Evolutionary conservation across 495 filamentous ascomycete genomes (phyloP).

Genomic region (Echria macrotheca): DNA sequence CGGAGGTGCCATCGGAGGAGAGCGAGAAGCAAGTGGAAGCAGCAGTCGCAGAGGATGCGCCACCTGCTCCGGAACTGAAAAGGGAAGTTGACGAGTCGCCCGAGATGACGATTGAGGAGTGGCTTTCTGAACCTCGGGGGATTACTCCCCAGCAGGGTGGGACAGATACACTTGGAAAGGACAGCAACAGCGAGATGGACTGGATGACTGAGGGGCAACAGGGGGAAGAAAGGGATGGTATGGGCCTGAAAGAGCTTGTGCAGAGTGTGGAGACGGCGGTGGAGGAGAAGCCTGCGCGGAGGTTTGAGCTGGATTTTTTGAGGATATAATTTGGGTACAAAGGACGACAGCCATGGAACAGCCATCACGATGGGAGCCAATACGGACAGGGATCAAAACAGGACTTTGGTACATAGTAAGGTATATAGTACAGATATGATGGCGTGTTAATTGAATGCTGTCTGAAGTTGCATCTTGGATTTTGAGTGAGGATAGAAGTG

Average conservation of each 20-base stretch:
- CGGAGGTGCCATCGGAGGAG: background rate
- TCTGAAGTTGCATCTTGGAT: no score
- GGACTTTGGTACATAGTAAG: no score
- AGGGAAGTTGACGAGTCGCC: constrained; percentile 15
- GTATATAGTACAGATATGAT: no score
- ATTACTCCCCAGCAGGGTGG: background rate
- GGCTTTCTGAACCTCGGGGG: constrained; percentile 24
- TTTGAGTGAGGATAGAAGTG: no score
- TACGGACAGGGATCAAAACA: no score
- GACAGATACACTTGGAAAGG: constrained; percentile 3
- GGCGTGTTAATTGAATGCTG: no score
- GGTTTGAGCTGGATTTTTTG: constrained; percentile 25
- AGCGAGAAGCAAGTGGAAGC: background rate
- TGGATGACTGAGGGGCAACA: constrained; percentile 2
- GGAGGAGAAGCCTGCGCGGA: constrained; percentile 9
- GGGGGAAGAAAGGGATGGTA: background rate
- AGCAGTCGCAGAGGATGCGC: background rate
- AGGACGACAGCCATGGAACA: no score
- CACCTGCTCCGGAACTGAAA: background rate
- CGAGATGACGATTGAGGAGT: constrained; percentile 28
- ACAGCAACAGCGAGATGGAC: background rate
- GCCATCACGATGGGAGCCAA: no score
- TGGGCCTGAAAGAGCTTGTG: constrained; percentile 2
- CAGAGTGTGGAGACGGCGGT: background rate
- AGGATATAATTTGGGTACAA: no score